Conservation (phyloP, 1,284 basidiomycete genomes). For the Erythrobasidium hasegawianum region DNA sequence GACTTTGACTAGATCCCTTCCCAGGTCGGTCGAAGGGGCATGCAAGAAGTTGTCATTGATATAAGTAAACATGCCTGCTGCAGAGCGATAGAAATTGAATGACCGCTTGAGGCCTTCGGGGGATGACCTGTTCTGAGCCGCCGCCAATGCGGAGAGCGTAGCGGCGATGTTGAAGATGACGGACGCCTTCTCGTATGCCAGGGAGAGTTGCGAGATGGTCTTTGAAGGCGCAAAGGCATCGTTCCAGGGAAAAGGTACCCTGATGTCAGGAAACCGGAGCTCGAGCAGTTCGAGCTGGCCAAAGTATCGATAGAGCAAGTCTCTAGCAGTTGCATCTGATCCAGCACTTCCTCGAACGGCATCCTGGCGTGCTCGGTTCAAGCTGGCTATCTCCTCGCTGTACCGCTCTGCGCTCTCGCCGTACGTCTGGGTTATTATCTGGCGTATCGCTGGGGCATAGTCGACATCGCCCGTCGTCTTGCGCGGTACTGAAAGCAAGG, state of each 20-base stretch:
- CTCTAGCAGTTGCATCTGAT: constrained; percentile 84
- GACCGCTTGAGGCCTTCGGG: constrained; percentile 93
- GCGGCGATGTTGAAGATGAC: constrained; percentile 95
- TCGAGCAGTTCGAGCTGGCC: constrained; percentile 97
- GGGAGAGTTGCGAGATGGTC: constrained; percentile 86
- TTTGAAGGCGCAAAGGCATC: constrained; percentile 90
- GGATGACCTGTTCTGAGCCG: constrained; percentile 73
- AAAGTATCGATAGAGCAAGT: constrained; percentile 98
- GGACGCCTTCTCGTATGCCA: constrained; percentile 97
- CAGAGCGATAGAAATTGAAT: constrained; percentile 87
- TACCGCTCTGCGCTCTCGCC: constrained; percentile 92
- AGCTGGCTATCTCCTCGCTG: constrained; percentile 70
- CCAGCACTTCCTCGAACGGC: constrained; percentile 86
- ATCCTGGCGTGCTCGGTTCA: constrained; percentile 89
- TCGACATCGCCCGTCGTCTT: constrained; percentile 65
- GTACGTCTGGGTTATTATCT: constrained; percentile 84
- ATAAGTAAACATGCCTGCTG: constrained; percentile 95
- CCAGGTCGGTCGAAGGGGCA: constrained; percentile 94
- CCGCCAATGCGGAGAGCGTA: constrained; percentile 84
- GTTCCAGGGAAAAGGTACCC: constrained; percentile 89
- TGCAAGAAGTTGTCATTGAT: constrained; percentile 99
- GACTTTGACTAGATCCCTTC: constrained; percentile 89
- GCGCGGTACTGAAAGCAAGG: constrained; percentile 51
- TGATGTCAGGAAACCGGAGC: constrained; percentile 90
- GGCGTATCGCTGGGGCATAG: constrained; percentile 82